Conservation (phyloP, 2,329 filamentous ascomycete genomes). For the Pseudofabraea citricarpa region DNA sequence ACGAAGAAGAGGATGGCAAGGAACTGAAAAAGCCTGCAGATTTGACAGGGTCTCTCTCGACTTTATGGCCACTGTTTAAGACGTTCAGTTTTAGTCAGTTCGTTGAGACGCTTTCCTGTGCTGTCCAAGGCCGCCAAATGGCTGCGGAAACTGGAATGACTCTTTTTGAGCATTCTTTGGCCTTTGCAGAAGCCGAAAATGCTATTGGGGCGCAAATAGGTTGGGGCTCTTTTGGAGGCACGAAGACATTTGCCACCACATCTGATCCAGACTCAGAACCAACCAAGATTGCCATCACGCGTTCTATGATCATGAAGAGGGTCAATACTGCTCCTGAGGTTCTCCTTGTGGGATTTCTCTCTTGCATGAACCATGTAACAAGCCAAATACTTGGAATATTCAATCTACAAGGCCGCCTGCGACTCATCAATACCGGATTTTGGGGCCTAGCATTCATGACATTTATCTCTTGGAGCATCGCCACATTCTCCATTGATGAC, state of each 20-base stretch:
- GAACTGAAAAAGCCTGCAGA: conserved; percentile 10
- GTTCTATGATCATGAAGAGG: conserved; percentile 66
- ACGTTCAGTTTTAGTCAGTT: conserved; percentile 74
- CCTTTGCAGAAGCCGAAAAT: conserved; percentile 92
- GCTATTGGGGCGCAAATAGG: conserved; percentile 77
- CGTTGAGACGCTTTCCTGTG: conserved; percentile 81
- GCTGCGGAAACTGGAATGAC: conserved; percentile 93
- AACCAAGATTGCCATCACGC: conserved; percentile 46
- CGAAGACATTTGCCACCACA: conserved; percentile 12
- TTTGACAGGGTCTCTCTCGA: conserved; percentile 65
- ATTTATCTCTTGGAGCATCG: conserved; percentile 73
- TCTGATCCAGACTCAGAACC: conserved; percentile 21
- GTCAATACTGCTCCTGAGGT: conserved; percentile 90
- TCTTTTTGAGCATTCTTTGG: conserved; percentile 90
- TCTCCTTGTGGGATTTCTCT: conserved; percentile 80
- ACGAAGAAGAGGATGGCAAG: conserved; percentile 25
- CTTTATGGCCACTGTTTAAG: conserved; percentile 71
- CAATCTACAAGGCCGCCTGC: conserved; percentile 70
- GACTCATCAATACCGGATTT: conserved; percentile 81
- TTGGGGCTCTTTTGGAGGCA: conserved; percentile 49
- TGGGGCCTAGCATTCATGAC: conserved; percentile 91
- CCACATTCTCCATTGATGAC: conserved; percentile 57
- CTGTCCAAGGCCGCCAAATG: conserved; percentile 75
- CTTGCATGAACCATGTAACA: conserved; percentile 79
- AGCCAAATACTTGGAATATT: conserved; percentile 80